phyloP scores from a whole-genome alignment of 2,329 filamentous ascomycete genomes.

The Amylocarpus encephaloides region DNA sequence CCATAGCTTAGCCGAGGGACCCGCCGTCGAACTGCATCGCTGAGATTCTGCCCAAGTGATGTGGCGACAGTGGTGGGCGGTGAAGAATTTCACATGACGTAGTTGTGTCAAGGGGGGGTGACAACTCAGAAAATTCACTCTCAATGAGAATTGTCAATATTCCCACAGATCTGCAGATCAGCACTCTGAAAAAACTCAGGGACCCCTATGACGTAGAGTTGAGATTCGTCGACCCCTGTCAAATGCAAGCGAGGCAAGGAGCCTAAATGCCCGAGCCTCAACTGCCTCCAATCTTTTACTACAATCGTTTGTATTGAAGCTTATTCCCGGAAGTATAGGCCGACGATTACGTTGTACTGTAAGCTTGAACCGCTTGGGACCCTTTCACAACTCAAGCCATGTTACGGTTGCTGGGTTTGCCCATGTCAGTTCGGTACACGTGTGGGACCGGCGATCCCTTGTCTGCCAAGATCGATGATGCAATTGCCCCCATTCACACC shows the following conservation, averaged over 20 bases:
- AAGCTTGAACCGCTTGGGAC: no score
- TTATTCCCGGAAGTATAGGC: no score
- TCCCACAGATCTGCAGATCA: conserved; percentile 5
- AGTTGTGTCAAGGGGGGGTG: background rate
- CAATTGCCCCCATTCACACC: background rate
- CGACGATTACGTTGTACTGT: no score
- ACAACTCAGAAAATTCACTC: background rate
- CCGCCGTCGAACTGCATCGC: background rate
- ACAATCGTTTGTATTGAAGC: background rate
- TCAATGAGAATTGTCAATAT: background rate
- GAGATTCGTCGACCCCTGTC: background rate
- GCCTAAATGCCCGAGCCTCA: no score
- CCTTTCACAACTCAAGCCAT: no score
- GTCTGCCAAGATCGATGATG: background rate
- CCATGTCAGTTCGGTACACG: no score
- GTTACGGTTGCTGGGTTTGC: no score
- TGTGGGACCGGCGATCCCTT: no score
- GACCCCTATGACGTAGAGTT: conserved; percentile 4
- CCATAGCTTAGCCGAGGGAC: no score
- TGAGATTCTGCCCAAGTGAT: background rate
- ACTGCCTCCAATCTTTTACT: background rate
- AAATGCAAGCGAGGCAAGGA: background rate
- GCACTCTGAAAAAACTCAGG: background rate
- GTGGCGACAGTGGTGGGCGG: background rate
- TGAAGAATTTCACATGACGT: background rate